Evolutionary conservation across 441 rosid species (phyloP), one percentile per base, ranked within the genome.

Genomic region (Cnidoscolus chayamansa): DNA sequence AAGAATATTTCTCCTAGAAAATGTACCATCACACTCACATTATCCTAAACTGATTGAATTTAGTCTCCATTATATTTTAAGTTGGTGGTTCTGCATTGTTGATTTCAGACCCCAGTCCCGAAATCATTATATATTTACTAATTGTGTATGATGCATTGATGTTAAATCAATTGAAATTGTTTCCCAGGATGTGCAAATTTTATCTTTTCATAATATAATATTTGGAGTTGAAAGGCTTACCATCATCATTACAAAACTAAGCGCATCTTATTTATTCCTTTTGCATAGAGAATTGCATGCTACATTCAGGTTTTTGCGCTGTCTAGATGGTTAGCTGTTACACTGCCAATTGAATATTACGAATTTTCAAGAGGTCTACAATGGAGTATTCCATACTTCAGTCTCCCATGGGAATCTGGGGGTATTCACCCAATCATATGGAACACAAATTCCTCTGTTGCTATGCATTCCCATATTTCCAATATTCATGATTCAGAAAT

Each of bases 271-370:
- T 66, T 2, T 71, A n/a, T 74, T 43, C 76, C 49, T 77, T 45
- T 50, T 70, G 35, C 54, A 70, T 92, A 94, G 98, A 90, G 94
- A 87, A 86, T 79, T 54, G 94, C 87, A 15, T 88, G 94, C 84
- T 72, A 90, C 91, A 82, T 94, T 81, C 99, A 94, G 84, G 86
- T 90, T 60, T 92, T 94, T 76, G 99, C 99, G 25, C 80, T 94
- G 53, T 84, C 94, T 56, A 85, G 97, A 82, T 94, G 97, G 96
- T 70, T 90, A 79, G 88, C 89, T 0, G 89, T 86, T 69, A 76
- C 74, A 13, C 78, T 92, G 72, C 99, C 98, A 6, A 83, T 86
- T 17, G 91, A 87, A 56, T 95, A 88, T 75, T 90, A 85, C 72
- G 99, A 95, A 72, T 79, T 92, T 77, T 82, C 86, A 31, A 84